Percentiles rank a stretch among this genome's conserved stretches.
Conservation (phyloP, 1,284 basidiomycete genomes). For the Prillingera fragicola region DNA sequence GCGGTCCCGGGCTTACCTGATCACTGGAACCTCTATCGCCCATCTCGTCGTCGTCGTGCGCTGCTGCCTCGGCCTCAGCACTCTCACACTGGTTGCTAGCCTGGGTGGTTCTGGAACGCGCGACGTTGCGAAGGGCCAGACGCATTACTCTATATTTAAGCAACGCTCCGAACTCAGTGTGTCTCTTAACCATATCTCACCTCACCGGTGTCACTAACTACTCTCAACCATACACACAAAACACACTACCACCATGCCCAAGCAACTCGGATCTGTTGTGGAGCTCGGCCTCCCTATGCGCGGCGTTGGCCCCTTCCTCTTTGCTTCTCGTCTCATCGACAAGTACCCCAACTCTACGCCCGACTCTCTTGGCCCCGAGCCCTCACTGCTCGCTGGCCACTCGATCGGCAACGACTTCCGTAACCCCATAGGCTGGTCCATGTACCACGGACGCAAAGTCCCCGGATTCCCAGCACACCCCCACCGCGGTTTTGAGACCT, state of each 20-base stretch:
- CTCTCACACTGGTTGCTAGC: too few relatives aligned
- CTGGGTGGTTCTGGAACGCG: too few relatives aligned
- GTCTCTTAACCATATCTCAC: too few relatives aligned
- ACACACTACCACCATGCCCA: not conserved
- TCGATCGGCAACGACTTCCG: slow-evolving; percentile 11
- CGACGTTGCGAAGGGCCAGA: too few relatives aligned
- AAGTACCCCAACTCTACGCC: slow-evolving; percentile 12
- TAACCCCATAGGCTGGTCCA: slow-evolving; percentile 13
- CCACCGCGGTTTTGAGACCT: slow-evolving; percentile 12
- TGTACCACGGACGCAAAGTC: slow-evolving; percentile 11
- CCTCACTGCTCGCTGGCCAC: slow-evolving; percentile 6
- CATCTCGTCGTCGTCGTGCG: too few relatives aligned
- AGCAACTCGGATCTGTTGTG: slow-evolving; percentile 4
- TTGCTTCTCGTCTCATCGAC: slow-evolving; percentile 7
- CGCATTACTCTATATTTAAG: too few relatives aligned
- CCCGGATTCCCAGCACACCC: slow-evolving; percentile 12
- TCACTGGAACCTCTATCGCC: too few relatives aligned
- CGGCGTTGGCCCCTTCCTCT: slow-evolving; percentile 13
- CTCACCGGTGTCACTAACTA: too few relatives aligned
- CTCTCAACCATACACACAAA: not conserved
- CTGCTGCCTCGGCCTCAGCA: too few relatives aligned
- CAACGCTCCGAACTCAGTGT: too few relatives aligned
- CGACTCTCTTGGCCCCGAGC: slow-evolving; percentile 4
- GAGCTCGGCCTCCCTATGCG: slow-evolving; percentile 9
- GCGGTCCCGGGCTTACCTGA: too few relatives aligned